phyloP scores from a whole-genome alignment of 2,329 filamentous ascomycete species.

The Cercospora nicotianae region DNA sequence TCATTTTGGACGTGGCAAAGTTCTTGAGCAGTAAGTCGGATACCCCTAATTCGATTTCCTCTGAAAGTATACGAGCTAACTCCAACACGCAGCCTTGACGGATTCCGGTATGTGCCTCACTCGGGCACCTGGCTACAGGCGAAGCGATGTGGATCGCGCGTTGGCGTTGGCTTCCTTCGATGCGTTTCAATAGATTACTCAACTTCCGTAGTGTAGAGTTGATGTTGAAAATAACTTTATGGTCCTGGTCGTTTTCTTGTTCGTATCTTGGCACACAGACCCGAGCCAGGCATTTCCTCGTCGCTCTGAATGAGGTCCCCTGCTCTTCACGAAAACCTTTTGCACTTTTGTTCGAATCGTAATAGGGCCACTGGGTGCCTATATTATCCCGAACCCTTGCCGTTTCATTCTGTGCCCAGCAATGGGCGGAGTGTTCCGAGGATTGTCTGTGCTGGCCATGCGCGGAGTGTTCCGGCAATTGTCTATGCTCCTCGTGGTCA shows the following conservation, averaged over 20 bases:
- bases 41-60: not conserved
- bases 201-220: not conserved
- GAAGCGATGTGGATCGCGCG: slow-evolving; percentile 46
- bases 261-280: not conserved
- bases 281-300: not conserved
- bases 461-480: not conserved
- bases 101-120: slow-evolving; percentile 45
- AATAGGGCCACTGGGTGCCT: not conserved
- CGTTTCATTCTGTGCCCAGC: not conserved
- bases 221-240: not conserved
- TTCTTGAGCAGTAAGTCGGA: slow-evolving; percentile 46
- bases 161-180: slow-evolving; percentile 36
- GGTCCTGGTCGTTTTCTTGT: not conserved
- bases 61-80: slow-evolving; percentile 14
- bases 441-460: not conserved
- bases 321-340: not conserved
- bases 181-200: slow-evolving; percentile 19
- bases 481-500: not conserved
- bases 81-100: slow-evolving; percentile 32
- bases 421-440: not conserved
- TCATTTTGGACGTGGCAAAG: slow-evolving; percentile 47
- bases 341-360: not conserved
- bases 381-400: not conserved
- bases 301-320: not conserved
- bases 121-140: slow-evolving; percentile 47